Evolutionary conservation across 257 asterid species (phyloP), one percentile per base, ranked within the genome.

Genomic region (Ilex asprella): DNA sequence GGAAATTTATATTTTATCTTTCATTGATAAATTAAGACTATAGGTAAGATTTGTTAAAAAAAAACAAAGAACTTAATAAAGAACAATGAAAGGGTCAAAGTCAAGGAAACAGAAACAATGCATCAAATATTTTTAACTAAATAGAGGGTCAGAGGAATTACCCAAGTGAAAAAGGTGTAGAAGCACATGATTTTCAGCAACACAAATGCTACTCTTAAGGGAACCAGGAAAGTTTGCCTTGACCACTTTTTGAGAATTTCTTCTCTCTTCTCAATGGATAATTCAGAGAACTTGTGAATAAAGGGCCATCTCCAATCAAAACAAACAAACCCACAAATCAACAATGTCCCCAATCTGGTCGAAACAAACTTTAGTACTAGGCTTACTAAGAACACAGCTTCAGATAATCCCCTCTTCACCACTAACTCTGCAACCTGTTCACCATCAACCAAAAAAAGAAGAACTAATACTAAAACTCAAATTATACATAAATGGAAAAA

Each of bases 301-400:
- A 92, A 92, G 9, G 97, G 98, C 90, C 88, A 84, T 21, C 76
- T 77, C 77, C 81, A 66, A 44, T 73, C 86, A 68, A 89, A 73
- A 64, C 97, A 81, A 30, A 56, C 39, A 55, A 30, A 46, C 35
- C 98, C 98, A 71, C 97, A 89, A 6, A 89, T 74, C 81, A 92
- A 35, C 39, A 92, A 66, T 14, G 89, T 86, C n/a, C 98, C 98
- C 60, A 88, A 35, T 77, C 92, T 83, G 50, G 79, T 84, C 16
- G 95, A 86, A 29, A 91, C 69, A 32, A 86, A 31, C 56, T 15
- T 72, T 7, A 92, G 64, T 56, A 83, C 85, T 51, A 83, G 11
- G 50, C 72, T 72, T 64, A 89, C 73, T 12, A 86, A 13, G 44
- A 69, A 50, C 70, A 84, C 65, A 21, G 79, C 95, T 69, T 77